Base-by-base conservation (phyloP, 2,329 filamentous ascomycete genomes). In the Fragosphaeria purpurea region DNA sequence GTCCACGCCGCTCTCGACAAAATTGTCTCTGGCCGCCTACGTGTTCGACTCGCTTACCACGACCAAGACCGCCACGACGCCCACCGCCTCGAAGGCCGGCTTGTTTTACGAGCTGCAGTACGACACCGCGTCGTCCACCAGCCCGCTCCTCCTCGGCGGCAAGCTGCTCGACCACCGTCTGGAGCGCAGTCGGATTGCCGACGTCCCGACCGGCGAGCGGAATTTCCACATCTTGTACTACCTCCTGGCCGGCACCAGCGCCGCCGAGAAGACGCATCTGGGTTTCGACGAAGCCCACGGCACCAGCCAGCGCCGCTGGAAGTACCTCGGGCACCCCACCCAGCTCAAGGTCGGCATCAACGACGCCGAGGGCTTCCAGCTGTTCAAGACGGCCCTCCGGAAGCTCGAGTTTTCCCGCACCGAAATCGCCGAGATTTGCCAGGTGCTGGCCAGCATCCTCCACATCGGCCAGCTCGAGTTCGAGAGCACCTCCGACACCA, bases 211-310 rank as follows among this genome's bases (percentile, higher is more conserved):
- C 0, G 93, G 93, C 59, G 93, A 98, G 70, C 85, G 93, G 43
- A 97, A 93, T 66, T 97, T 96, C 65, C 93, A 98, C 67, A 79
- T 95, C 32, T 74, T 98, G 7, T 98, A 98, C 72, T 98, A 98
- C 65, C 80, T 98, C 4, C 73, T 98, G 34, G 86, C 91, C 1
- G 93, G 93, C 51, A 97, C 93, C 10, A 96, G 89, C 60, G 76
- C 81, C 4, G 88, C 88, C 4, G 93, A 98, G 66, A 96, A 91
- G 73, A 67, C 83, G 10, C 93, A 98, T 74, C 72, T 98, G 5
- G 77, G 80, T 10, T 72, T 82, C 30, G 77, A 82, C 33, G 69
- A 71, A 30, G 65, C 73, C 4, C 64, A 70, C 6, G 68, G 66
- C 6, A 63, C 63, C 11, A 64, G 73, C 4, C 80, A 84, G 61